These are phyloP conservation scores for Cladosporium oxysporum DNA, from an alignment of 2,329 filamentous ascomycete genomes.

Conservation along the genomic window DNA sequence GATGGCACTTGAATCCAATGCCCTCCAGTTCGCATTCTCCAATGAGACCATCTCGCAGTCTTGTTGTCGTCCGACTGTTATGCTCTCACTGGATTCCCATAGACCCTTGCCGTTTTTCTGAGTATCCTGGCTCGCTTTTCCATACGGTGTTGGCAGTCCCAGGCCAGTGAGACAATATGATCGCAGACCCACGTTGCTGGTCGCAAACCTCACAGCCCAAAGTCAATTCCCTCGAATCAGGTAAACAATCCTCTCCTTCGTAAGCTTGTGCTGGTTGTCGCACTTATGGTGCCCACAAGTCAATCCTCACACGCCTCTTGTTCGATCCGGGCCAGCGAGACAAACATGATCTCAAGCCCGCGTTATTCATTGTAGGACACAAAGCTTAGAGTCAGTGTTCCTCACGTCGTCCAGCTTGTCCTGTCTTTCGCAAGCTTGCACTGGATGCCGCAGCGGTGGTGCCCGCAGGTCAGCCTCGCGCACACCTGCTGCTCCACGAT, in stretches of 20 bases:
- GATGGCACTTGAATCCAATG: not conserved
- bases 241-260: not conserved
- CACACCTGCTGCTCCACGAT: slow-evolving; percentile 36
- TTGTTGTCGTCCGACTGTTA: not conserved
- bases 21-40: not conserved
- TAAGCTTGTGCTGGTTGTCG: not conserved
- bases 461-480: slow-evolving; percentile 29
- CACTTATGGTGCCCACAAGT: too few relatives aligned
- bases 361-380: too few relatives aligned
- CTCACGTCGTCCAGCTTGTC: not conserved
- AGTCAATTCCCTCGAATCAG: not conserved
- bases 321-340: not conserved
- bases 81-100: not conserved
- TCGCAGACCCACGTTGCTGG: too few relatives aligned
- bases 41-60: not conserved
- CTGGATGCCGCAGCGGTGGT: slow-evolving; percentile 28
- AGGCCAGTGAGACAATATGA: not conserved
- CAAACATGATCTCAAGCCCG: too few relatives aligned
- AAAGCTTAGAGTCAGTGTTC: not conserved
- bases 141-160: not conserved
- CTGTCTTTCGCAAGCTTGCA: slow-evolving; percentile 3
- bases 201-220: not conserved
- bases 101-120: not conserved
- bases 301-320: too few relatives aligned
- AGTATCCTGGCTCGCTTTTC: not conserved